These are phyloP conservation scores for Sporothrix schenckii DNA, from an alignment of 2,329 filamentous ascomycete species.

Conservation along the genomic window DNA sequence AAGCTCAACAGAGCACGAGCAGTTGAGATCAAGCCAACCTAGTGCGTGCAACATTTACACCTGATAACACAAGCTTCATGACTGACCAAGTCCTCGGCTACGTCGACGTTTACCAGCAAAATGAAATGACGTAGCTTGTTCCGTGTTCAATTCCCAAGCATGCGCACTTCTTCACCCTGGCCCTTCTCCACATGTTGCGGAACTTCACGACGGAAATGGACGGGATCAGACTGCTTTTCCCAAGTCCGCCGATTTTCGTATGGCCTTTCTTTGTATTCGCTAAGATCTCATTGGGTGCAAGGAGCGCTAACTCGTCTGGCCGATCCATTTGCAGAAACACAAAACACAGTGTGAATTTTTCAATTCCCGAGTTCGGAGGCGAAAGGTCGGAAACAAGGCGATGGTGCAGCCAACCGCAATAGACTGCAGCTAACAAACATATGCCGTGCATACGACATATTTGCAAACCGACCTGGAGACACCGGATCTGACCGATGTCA, in stretches of 20 bases:
- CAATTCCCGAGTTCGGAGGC: conserved; percentile 30
- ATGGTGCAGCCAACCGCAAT: background rate
- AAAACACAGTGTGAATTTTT: conserved; percentile 2
- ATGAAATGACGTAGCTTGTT: conserved; percentile 1
- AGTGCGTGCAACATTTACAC: background rate
- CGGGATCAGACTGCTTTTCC: conserved; percentile 12
- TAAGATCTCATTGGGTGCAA: background rate
- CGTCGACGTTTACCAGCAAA: background rate
- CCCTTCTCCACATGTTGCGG: background rate
- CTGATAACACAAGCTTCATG: background rate
- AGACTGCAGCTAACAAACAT: background rate
- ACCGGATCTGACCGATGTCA: conserved; percentile 21
- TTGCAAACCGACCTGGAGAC: background rate
- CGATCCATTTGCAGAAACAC: background rate
- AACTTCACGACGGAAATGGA: background rate
- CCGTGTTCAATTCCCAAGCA: background rate
- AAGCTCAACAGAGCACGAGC: background rate
- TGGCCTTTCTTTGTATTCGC: conserved; percentile 1
- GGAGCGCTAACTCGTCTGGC: background rate
- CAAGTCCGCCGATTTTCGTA: background rate
- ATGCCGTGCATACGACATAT: background rate
- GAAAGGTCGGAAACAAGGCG: background rate
- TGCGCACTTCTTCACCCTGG: background rate
- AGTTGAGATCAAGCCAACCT: background rate
- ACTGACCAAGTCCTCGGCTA: background rate